Evolutionary conservation across 176 grass and related monocot species (phyloP).

Genomic region (Oropetium thomaeum): DNA sequence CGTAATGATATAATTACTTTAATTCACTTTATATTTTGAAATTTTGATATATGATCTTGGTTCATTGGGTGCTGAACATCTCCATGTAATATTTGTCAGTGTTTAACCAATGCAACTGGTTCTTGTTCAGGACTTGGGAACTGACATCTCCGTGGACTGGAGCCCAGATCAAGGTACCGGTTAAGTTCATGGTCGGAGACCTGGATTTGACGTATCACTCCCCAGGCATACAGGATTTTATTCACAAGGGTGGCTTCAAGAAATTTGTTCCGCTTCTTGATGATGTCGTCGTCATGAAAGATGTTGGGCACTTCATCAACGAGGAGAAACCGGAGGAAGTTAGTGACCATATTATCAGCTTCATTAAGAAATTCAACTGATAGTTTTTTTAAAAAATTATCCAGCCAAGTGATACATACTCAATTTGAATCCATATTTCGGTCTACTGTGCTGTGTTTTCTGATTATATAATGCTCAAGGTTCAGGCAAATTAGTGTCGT

Average conservation of each 20-base stretch:
- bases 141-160: constrained; percentile 50
- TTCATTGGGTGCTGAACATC: background rate
- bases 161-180: constrained; percentile 52
- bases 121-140: constrained; percentile 55
- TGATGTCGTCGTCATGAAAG: constrained; percentile 60
- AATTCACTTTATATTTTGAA: background rate
- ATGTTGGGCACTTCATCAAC: constrained; percentile 56
- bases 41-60: background rate
- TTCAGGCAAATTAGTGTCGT: background rate
- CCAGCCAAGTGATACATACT: background rate
- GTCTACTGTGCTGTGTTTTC: background rate
- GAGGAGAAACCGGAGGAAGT: constrained; percentile 60
- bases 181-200: constrained; percentile 65
- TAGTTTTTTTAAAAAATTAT: background rate
- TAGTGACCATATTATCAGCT: constrained; percentile 47
- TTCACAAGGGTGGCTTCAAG: constrained; percentile 63
- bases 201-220: constrained; percentile 54
- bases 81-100: background rate
- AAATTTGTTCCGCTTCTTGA: constrained; percentile 57
- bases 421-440: background rate
- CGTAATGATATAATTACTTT: background rate
- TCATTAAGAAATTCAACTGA: constrained; percentile 48
- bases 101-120: background rate
- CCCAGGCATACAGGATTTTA: constrained; percentile 50
- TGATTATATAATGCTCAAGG: background rate